Base-by-base conservation (phyloP, 257 asterid species). In the Cinchona pubescens region DNA sequence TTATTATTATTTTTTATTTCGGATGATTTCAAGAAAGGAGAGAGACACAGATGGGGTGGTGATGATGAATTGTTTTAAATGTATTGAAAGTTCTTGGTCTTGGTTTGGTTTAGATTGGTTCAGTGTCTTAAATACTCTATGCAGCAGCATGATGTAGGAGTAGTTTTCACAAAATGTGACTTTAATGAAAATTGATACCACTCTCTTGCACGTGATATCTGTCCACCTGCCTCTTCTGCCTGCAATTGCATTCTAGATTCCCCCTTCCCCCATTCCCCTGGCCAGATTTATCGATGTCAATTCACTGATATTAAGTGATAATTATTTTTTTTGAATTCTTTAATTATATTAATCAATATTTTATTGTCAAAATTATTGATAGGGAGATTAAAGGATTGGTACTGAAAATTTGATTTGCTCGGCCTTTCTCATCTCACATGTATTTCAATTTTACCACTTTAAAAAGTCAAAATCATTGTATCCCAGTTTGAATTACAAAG, bases 31-130 rank as follows among this genome's bases (percentile, higher is more conserved):
- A 49, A 55, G 11, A 30, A 34, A 65, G 49, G 16, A 15, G 35
- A 71, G 56, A 13, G 34, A 27, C 9, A 27, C 9, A 30, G 56
- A 51, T 35, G 43, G 32, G 67, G 23, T 0, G 19, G 59, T 30
- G 74, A 51, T 21, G 75, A 48, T 16, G 21, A 29, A 63, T 4
- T 51, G 69, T 51, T 49, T 53, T 25, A 14, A 64, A 40, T 35
- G 68, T 15, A 43, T 5, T 38, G 13, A 4, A 19, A 23, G 40
- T 66, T 53, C 43, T 64, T 42, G 78, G 66, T 80, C 5, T 63
- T 27, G 83, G 87, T 87, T 91, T 88, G 97, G 96, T 88, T 87
- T 51, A 81, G 70, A 75, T 81, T 87, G 86, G 93, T 82, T 75
- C 84, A 80, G 89, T 58, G 79, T 70, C 80, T 72, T 84, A 82